Conservation (phyloP, 306 rosid genomes). For the Cicer judaicum region DNA sequence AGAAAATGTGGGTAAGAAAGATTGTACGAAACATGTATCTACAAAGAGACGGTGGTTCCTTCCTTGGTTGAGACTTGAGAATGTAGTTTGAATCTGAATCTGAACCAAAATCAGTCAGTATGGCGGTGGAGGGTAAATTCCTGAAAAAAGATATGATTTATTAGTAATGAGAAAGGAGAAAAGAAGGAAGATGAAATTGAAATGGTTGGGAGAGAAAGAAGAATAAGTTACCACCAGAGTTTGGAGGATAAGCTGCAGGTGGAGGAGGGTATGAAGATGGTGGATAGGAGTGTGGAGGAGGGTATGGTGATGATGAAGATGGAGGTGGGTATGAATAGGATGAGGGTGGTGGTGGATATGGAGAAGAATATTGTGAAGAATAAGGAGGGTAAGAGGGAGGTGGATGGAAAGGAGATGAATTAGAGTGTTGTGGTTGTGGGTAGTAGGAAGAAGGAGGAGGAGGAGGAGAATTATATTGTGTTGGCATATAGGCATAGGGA, state of each 20-base stretch:
- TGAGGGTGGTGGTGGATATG: slow-evolving; percentile 51
- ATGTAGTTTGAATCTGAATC: slow-evolving; percentile 10
- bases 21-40: slow-evolving; percentile 17
- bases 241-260: slow-evolving; percentile 58
- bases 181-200: neutral
- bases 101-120: slow-evolving; percentile 51
- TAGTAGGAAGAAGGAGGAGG: slow-evolving; percentile 41
- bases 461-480: slow-evolving; percentile 43
- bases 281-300: slow-evolving; percentile 43
- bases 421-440: slow-evolving; percentile 24
- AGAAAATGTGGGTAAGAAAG: slow-evolving; percentile 21
- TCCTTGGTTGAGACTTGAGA: slow-evolving; percentile 12
- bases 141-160: slow-evolving; percentile 51
- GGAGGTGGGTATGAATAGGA: slow-evolving; percentile 40
- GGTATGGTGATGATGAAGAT: slow-evolving; percentile 36
- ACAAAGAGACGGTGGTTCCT: neutral
- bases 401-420: slow-evolving; percentile 8
- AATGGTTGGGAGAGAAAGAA: neutral
- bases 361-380: slow-evolving; percentile 37
- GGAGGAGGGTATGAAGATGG: slow-evolving; percentile 65
- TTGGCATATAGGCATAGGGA: slow-evolving; percentile 34
- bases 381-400: slow-evolving; percentile 7
- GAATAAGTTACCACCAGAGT: slow-evolving; percentile 56
- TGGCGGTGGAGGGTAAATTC: slow-evolving; percentile 74
- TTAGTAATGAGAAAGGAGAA: slow-evolving; percentile 35